A percentile compares a stretch with the other conserved stretches of the same genome.
phyloP scores from a whole-genome alignment of 208 protist genomes.

The Porcisia hertigi region DNA sequence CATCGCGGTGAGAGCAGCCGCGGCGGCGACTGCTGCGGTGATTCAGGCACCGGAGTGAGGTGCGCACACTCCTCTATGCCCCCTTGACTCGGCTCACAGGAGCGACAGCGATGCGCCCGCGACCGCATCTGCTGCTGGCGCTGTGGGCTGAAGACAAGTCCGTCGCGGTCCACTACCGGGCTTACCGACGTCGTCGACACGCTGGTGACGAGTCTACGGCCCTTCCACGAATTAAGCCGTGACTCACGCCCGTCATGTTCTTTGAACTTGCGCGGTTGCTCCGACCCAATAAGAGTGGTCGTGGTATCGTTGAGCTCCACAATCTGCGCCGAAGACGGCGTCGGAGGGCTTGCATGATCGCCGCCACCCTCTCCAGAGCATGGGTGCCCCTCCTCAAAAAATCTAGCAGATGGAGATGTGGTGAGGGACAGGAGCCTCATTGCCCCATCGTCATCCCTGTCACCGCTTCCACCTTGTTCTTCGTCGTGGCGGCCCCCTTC shows the following conservation, averaged over 20 bases:
- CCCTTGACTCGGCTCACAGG: slow-evolving; percentile 1
- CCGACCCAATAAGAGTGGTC: background rate
- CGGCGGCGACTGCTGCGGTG: background rate
- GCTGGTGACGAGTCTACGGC: background rate
- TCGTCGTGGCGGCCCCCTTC: background rate
- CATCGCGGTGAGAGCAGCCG: background rate
- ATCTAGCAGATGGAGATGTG: slow-evolving; percentile 1
- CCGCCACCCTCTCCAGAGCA: background rate
- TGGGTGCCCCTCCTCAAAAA: background rate
- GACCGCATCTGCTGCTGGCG: slow-evolving; percentile 16
- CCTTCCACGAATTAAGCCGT: background rate
- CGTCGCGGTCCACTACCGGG: slow-evolving; percentile 18
- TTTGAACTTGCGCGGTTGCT: background rate
- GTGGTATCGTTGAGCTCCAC: background rate
- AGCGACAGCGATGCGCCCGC: slow-evolving; percentile 13
- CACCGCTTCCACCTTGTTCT: too few species aligned
- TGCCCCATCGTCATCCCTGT: background rate
- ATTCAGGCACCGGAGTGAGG: background rate
- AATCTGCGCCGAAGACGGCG: background rate
- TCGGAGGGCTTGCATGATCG: background rate
- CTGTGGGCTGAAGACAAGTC: slow-evolving; percentile 41
- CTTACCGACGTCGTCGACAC: slow-evolving; percentile 4
- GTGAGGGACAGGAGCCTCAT: background rate
- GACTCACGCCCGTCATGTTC: background rate
- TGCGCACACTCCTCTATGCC: background rate